Conservation (phyloP, 2,329 filamentous ascomycete species). For the Fusarium abutilonis region DNA sequence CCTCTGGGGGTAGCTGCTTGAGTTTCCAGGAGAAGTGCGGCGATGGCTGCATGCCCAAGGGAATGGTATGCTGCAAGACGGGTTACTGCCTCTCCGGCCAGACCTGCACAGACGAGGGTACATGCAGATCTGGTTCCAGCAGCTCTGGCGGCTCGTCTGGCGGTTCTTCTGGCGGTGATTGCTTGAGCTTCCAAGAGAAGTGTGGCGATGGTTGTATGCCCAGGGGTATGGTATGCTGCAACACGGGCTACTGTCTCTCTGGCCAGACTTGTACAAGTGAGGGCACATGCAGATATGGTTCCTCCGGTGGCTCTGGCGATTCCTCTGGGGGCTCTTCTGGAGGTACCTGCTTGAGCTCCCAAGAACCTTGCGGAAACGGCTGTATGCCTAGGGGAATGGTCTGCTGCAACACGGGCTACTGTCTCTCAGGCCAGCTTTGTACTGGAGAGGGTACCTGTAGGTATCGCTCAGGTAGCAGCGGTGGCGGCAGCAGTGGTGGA, state of each 20-base stretch:
- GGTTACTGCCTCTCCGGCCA: constrained; percentile 47
- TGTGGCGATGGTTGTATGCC: constrained; percentile 47
- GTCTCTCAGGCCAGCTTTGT: constrained; percentile 44
- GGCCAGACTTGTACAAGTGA: constrained; percentile 41
- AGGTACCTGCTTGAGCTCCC: constrained; percentile 27
- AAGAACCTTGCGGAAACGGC: constrained; percentile 38
- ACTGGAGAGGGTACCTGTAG: constrained; percentile 28
- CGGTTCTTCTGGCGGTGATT: constrained; percentile 20
- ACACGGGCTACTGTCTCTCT: constrained; percentile 46
- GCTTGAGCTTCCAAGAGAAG: constrained; percentile 32
- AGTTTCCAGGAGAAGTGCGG: constrained; percentile 38
- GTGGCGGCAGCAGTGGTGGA: constrained; percentile 24
- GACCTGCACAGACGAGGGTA: constrained; percentile 40
- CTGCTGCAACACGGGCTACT: constrained; percentile 47
- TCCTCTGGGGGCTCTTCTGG: constrained; percentile 23
- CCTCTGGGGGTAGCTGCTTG: constrained; percentile 36
- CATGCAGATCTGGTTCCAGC: constrained; percentile 20
- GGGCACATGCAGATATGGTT: constrained; percentile 25
- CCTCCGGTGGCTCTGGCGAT: constrained; percentile 14
- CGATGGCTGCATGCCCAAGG: constrained; percentile 45
- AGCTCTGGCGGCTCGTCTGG: constrained; percentile 19
- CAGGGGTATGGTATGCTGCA: constrained; percentile 43
- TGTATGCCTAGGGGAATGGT: constrained; percentile 46
- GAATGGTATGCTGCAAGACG: constrained; percentile 43
- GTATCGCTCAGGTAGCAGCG: constrained; percentile 22